Evolutionary conservation across 805 yeast genomes (phyloP), one percentile per base, ranked within the genome.

Genomic region (Wickerhamomyces bovis): DNA sequence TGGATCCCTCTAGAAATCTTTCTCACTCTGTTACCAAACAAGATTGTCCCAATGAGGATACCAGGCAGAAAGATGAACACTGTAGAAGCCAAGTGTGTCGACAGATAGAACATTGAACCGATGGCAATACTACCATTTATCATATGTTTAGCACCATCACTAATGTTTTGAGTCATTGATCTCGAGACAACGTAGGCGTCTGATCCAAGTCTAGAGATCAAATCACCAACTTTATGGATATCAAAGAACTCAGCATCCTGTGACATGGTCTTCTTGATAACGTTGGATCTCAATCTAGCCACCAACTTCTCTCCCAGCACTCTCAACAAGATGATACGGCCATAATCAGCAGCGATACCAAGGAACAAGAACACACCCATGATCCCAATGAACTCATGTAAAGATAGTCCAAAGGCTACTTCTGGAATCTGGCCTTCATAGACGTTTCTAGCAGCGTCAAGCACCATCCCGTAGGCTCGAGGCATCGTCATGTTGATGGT

Each of bases 171-270:
- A 20, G 97, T 88, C 52, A 94, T 77, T 0, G 97, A 82, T 53
- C 89, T 78, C 10, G 97, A 80, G 18, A 92, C 95, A 25, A 94
- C 81, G 50, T 87, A 89, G 1, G 97, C 86, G 64, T 94, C 99
- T 38, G 87, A 84, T 15, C 95, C 85, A 44, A 92, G 69, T 49
- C 99, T 74, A 11, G 97, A 89, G 39, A 92, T 89, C 59, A 92
- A 73, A 62, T 92, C 99, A 36, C 99, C 99, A 10, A 89, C 89
- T 61, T 92, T 85, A 52, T 95, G 89, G n/a, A 82, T 79, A 61
- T 92, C 99, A 67, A 89, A 90, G 61, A 94, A 92, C 61, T 85
- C 90, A 16, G 96, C 84, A 63, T 92, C 97, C 61, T 92, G 97
- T 40, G 81, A 79, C 53, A 94, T 74, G 16, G 94, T 80, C 51